A percentile compares a stretch with the other conserved stretches of the same genome.
These are phyloP conservation scores for Anthracocystis panici-leucophaei DNA, from an alignment of 1,284 basidiomycete species.

Conservation along the genomic window DNA sequence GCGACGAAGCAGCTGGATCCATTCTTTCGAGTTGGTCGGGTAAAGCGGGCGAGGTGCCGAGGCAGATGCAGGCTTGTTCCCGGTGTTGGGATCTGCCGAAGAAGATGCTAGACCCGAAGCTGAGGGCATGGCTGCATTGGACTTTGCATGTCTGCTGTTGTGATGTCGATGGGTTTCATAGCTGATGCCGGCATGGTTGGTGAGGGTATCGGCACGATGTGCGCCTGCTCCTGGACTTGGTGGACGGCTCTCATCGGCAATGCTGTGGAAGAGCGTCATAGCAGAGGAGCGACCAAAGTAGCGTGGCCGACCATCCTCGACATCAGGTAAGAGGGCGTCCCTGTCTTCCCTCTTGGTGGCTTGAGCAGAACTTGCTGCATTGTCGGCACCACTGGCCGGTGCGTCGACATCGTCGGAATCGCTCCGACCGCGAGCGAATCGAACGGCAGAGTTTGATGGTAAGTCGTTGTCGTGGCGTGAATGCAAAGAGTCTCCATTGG, in stretches of 20 bases:
- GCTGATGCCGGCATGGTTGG: slow-evolving; percentile 43
- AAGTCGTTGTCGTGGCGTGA: slow-evolving; percentile 22
- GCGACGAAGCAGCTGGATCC: slow-evolving; percentile 58
- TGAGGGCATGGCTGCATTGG: neutral
- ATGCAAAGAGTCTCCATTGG: neutral
- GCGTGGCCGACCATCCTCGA: slow-evolving; percentile 61
- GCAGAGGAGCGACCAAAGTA: slow-evolving; percentile 60
- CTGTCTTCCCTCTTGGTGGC: slow-evolving; percentile 31
- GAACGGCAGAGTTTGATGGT: slow-evolving; percentile 22
- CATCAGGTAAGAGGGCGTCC: slow-evolving; percentile 53
- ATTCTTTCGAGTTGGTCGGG: slow-evolving; percentile 59
- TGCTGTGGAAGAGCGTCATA: slow-evolving; percentile 49
- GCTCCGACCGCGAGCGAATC: slow-evolving; percentile 13
- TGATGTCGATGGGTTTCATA: slow-evolving; percentile 42
- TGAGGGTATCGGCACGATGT: slow-evolving; percentile 15
- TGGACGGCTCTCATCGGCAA: slow-evolving; percentile 51
- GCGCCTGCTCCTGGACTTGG: slow-evolving; percentile 39
- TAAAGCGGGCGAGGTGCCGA: slow-evolving; percentile 43
- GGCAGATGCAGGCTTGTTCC: slow-evolving; percentile 5
- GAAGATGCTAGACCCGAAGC: neutral
- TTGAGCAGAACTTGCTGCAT: neutral
- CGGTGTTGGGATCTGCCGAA: neutral
- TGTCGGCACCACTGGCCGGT: neutral
- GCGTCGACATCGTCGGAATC: slow-evolving; percentile 22
- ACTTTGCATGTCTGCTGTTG: slow-evolving; percentile 6